phyloP scores from a whole-genome alignment of 768 basidiomycete genomes.

The Phylloporus sp. region DNA sequence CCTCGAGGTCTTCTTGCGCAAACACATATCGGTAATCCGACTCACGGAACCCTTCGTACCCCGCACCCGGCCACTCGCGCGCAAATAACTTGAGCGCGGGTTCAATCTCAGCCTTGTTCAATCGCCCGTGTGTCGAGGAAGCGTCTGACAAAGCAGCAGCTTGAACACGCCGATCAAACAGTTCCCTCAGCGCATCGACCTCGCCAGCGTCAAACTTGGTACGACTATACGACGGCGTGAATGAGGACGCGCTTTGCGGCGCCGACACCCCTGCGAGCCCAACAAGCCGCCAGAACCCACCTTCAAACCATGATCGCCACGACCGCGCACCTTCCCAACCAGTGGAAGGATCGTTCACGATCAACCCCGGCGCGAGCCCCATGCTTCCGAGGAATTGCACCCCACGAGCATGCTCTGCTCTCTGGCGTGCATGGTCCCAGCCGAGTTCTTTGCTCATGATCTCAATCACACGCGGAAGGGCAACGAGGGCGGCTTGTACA shows the following conservation, averaged over 20 bases:
- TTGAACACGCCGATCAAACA: conserved; percentile 27
- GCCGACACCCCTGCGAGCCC: conserved; percentile 15
- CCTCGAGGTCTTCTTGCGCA: conserved; percentile 64
- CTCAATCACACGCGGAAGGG: conserved; percentile 82
- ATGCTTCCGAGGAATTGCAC: conserved; percentile 74
- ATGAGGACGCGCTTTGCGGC: conserved; percentile 2
- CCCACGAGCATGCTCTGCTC: conserved; percentile 52
- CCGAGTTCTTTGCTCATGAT: conserved; percentile 84
- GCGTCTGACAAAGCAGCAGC: not conserved
- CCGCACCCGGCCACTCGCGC: conserved; percentile 31
- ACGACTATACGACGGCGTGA: conserved; percentile 36
- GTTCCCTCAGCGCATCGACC: conserved; percentile 37
- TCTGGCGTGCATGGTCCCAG: conserved; percentile 62
- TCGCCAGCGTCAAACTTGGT: conserved; percentile 53
- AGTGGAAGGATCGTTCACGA: not conserved
- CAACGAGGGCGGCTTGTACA: conserved; percentile 74
- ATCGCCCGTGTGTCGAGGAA: conserved; percentile 18
- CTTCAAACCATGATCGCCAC: conserved; percentile 15
- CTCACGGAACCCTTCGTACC: conserved; percentile 55
- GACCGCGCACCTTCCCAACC: conserved; percentile 6
- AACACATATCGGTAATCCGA: conserved; percentile 74
- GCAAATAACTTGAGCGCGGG: conserved; percentile 42
- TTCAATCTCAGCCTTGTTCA: conserved; percentile 38
- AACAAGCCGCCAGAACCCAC: conserved; percentile 16
- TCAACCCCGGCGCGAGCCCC: conserved; percentile 60